These are phyloP conservation scores for Dalbergia cultrata DNA, from an alignment of 306 rosid species.

Conservation along the genomic window DNA sequence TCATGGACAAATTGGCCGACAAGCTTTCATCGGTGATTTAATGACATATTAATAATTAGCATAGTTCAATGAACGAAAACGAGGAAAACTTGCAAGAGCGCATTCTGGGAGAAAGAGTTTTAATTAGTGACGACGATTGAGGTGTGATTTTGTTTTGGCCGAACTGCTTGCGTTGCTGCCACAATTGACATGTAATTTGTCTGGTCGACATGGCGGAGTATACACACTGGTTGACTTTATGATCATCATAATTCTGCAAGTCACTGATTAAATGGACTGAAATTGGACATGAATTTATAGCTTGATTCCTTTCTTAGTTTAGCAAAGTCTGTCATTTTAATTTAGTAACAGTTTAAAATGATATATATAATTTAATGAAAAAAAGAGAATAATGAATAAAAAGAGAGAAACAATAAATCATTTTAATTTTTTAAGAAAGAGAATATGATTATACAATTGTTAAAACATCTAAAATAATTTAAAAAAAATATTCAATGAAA, in stretches of 20 bases:
- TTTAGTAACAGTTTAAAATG: too few relatives aligned
- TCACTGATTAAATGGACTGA: background rate
- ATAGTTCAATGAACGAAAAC: background rate
- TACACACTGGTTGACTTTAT: background rate
- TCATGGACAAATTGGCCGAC: background rate
- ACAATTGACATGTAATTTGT: background rate
- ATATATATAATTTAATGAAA: too few relatives aligned
- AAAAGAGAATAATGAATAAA: too few relatives aligned
- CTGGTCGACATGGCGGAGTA: background rate
- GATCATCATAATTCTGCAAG: background rate
- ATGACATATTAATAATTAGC: background rate
- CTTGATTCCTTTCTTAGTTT: too few relatives aligned
- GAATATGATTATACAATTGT: too few relatives aligned
- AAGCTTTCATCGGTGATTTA: background rate
- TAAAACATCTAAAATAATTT: too few relatives aligned
- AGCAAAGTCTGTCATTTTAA: too few relatives aligned
- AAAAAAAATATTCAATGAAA: too few relatives aligned
- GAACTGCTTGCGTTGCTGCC: background rate
- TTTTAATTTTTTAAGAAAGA: too few relatives aligned
- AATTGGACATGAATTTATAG: too few relatives aligned
- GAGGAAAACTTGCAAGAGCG: slow-evolving; percentile 31
- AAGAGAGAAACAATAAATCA: too few relatives aligned
- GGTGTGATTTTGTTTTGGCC: background rate
- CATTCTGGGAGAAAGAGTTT: background rate
- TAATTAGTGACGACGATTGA: background rate